Evolutionary conservation across 164 flowering plant species (phyloP).

Genomic region (Annona squamosa): DNA sequence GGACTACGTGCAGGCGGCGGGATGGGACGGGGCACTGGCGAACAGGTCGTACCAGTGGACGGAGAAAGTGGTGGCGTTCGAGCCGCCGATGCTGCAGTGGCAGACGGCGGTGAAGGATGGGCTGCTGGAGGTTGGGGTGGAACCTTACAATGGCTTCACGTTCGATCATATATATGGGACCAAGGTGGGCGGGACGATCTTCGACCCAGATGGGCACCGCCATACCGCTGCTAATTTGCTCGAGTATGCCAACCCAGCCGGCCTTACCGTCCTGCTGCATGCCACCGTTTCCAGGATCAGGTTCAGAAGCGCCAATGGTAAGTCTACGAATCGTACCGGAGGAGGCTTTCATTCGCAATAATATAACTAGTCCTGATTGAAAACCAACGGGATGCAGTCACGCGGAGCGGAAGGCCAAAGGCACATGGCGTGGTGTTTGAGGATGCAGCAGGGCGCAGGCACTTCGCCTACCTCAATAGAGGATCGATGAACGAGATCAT

Average conservation of each 20-base stretch:
- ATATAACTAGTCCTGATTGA: not conserved
- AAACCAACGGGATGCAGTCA: too few relatives aligned
- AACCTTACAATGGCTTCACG: constrained; percentile 63
- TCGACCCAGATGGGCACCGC: constrained; percentile 50
- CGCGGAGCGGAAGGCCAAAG: constrained; percentile 30
- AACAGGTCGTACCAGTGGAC: constrained; percentile 65
- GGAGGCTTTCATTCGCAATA: not conserved
- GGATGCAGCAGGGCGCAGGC: constrained; percentile 34
- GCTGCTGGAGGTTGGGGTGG: constrained; percentile 49
- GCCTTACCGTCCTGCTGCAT: constrained; percentile 40
- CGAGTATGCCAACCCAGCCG: constrained; percentile 47
- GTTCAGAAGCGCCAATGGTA: constrained; percentile 33
- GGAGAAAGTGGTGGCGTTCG: constrained; percentile 46
- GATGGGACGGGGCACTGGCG: constrained; percentile 42
- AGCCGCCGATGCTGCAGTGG: constrained; percentile 53
- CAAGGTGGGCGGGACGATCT: constrained; percentile 70
- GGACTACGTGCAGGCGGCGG: constrained; percentile 21
- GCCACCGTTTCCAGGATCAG: constrained; percentile 54
- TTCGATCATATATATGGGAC: constrained; percentile 67
- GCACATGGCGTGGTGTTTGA: constrained; percentile 47
- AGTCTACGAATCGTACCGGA: not conserved
- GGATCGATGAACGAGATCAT: constrained; percentile 42
- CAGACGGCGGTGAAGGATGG: constrained; percentile 71
- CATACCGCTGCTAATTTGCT: constrained; percentile 79
- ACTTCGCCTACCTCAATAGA: constrained; percentile 33